Evolutionary conservation across 371 early-diverging fungal genomes (phyloP).

Genomic region (Mortierella sp.): DNA sequence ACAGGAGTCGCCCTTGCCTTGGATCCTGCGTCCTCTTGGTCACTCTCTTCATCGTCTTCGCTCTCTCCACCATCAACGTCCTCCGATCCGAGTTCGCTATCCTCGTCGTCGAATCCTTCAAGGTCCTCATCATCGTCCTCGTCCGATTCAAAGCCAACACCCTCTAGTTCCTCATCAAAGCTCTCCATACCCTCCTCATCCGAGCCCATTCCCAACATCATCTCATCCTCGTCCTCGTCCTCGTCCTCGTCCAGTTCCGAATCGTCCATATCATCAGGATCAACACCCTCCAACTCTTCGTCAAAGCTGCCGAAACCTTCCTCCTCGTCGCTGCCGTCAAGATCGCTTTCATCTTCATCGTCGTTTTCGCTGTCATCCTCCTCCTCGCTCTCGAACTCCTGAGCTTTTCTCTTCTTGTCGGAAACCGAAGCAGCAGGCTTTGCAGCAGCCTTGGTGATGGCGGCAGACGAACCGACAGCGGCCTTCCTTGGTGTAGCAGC

Average conservation of each 20-base stretch:
- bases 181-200: conserved; percentile 38
- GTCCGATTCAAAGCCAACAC: conserved; percentile 26
- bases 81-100: conserved; percentile 39
- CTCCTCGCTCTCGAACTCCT: conserved; percentile 29
- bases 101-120: conserved; percentile 37
- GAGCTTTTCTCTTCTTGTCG: conserved; percentile 38
- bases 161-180: conserved; percentile 50
- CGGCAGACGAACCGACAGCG: neutral
- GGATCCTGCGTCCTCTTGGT: conserved; percentile 44
- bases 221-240: conserved; percentile 10
- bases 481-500: neutral
- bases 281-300: conserved; percentile 51
- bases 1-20: conserved; percentile 40
- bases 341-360: conserved; percentile 12
- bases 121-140: conserved; percentile 17
- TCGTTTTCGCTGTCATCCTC: conserved; percentile 19
- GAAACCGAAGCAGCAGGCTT: neutral
- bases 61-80: conserved; percentile 27
- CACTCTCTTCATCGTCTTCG: conserved; percentile 33
- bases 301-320: conserved; percentile 43
- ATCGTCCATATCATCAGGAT: conserved; percentile 40
- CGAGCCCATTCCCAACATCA: conserved; percentile 13
- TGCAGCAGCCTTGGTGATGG: neutral
- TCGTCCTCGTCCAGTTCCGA: conserved; percentile 35
- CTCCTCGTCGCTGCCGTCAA: conserved; percentile 19